Percentiles rank a stretch among this genome's conserved stretches.
Evolutionary conservation across 257 asterid species (phyloP).

Genomic region (Nicotiana paniculata): DNA sequence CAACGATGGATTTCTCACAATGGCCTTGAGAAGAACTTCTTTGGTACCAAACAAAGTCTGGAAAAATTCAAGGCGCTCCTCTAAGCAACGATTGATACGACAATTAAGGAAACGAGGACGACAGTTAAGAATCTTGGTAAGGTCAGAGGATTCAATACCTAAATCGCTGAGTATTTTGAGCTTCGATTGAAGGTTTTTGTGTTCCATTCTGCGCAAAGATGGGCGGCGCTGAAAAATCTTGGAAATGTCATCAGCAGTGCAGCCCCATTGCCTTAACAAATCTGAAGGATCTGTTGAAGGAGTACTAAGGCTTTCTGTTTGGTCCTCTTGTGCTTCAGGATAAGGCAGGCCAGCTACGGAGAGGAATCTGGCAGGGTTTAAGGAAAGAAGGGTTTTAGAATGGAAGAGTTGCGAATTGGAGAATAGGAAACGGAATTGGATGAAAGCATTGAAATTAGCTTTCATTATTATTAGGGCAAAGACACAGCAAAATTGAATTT

Average conservation of each 20-base stretch:
- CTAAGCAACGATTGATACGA: constrained; percentile 31
- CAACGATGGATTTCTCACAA: constrained; percentile 69
- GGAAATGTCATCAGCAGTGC: constrained; percentile 51
- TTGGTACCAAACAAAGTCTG: constrained; percentile 46
- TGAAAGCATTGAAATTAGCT: constrained; percentile 11
- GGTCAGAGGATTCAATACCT: constrained; percentile 52
- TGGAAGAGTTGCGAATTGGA: not conserved
- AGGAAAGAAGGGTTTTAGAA: constrained; percentile 2
- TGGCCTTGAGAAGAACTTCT: constrained; percentile 52
- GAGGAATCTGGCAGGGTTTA: constrained; percentile 12
- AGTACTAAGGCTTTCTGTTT: constrained; percentile 6
- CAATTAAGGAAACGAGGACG: constrained; percentile 69
- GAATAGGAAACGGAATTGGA: constrained; percentile 11
- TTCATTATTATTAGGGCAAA: constrained; percentile 13
- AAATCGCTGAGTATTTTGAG: constrained; percentile 43
- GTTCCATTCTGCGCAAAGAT: constrained; percentile 40
- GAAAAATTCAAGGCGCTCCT: constrained; percentile 53
- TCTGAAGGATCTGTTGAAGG: constrained; percentile 29
- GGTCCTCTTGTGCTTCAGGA: constrained; percentile 17
- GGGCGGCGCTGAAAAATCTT: constrained; percentile 50
- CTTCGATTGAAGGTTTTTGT: constrained; percentile 41
- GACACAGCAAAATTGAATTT: too few relatives aligned
- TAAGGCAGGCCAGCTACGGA: constrained; percentile 23
- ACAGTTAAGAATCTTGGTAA: constrained; percentile 49
- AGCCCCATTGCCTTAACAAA: constrained; percentile 58